Evolutionary conservation across 2,329 filamentous ascomycete species (phyloP), one percentile per base, ranked within the genome.

Genomic region (Diaporthe vexans): DNA sequence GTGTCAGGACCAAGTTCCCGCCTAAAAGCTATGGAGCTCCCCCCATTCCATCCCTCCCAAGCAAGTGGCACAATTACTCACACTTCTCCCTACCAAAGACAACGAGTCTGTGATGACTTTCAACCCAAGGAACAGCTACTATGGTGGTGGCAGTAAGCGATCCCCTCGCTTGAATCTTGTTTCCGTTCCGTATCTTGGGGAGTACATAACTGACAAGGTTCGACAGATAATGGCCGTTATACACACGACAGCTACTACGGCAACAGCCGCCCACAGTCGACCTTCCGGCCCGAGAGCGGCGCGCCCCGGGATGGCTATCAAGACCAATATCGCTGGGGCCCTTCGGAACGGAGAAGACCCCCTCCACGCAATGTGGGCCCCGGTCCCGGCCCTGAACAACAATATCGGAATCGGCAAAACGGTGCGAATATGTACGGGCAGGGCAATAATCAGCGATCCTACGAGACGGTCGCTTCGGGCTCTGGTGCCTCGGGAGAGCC

Each of bases 391-490:
- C 63, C 63, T 29, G 88, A 90, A 51, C 84, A 86, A 35, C 83
- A 88, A n/a, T 81, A 82, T 71, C 76, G 76, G 24, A 81, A 84
- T 63, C 83, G 84, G 13, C 83, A 83, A 51, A 81, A 85, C 71
- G 85, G 82, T 56, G 81, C 84, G 73, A 84, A 85, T 77, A 83
- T 89, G 75, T 91, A 89, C 79, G 86, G 85, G 70, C 81, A 88
- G 76, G 86, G 89, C 73, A 88, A 88, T 82, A 93, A 95, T 81
- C 93, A 96, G 78, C 92, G 91, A 77, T 97, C 94, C 1, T 94
- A 96, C 83, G 95, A 98, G 82, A 98, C 95, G 1, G 93, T 97
- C 58, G 93, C 93, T 51, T 95, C 94, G 17, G 93, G 92, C 75
- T 91, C 92, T 15, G 92, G 91, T 29, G 94, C 91, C 78, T 91